Percentiles rank a stretch among this genome's conserved stretches.
Conservation (phyloP, 2,329 filamentous ascomycete species). For the Penicillium glabrum region DNA sequence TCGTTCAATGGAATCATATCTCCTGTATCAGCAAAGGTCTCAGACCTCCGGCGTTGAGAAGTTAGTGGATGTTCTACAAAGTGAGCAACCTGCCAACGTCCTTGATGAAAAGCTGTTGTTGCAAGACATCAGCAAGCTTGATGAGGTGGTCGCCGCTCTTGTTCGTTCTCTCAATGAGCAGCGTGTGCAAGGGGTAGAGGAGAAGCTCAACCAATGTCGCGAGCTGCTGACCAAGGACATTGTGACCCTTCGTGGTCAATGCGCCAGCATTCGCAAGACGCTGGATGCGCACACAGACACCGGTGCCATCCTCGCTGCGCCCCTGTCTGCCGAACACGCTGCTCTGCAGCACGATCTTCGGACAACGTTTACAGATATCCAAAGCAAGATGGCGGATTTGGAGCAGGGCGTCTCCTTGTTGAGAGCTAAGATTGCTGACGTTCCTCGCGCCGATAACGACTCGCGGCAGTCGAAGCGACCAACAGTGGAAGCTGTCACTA, state of each 20-base stretch:
- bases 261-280: slow-evolving; percentile 76
- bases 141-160: slow-evolving; percentile 64
- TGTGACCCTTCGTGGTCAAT: slow-evolving; percentile 69
- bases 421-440: slow-evolving; percentile 70
- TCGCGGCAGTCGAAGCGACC: slow-evolving; percentile 55
- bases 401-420: slow-evolving; percentile 80
- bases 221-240: slow-evolving; percentile 68
- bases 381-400: slow-evolving; percentile 71
- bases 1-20: slow-evolving; percentile 60
- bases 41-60: slow-evolving; percentile 53
- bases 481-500: slow-evolving; percentile 87
- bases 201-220: slow-evolving; percentile 67
- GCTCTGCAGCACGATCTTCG: slow-evolving; percentile 82
- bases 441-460: slow-evolving; percentile 51
- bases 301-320: slow-evolving; percentile 66
- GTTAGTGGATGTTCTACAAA: slow-evolving; percentile 42
- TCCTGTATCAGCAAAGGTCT: slow-evolving; percentile 47
- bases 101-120: slow-evolving; percentile 73
- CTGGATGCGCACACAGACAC: slow-evolving; percentile 69
- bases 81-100: slow-evolving; percentile 63
- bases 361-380: slow-evolving; percentile 70
- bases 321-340: slow-evolving; percentile 80
- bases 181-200: slow-evolving; percentile 66
- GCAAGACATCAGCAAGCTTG: slow-evolving; percentile 71
- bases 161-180: slow-evolving; percentile 65